These are phyloP conservation scores for Sarocladium oryzae DNA, from an alignment of 2,329 filamentous ascomycete species.

Conservation along the genomic window DNA sequence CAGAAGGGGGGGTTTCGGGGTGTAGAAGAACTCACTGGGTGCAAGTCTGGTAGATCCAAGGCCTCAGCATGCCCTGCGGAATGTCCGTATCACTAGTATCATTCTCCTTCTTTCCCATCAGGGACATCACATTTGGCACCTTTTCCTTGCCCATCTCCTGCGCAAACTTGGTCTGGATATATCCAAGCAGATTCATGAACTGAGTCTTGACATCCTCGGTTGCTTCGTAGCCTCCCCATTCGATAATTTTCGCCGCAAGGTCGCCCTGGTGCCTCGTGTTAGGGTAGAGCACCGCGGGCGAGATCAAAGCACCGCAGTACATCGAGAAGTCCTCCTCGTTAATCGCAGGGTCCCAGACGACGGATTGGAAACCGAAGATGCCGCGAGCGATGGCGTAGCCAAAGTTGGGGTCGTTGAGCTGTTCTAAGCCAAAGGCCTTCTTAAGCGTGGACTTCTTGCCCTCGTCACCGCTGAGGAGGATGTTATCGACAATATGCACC, in stretches of 20 bases:
- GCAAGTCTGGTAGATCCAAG: slow-evolving; percentile 14
- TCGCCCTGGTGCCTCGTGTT: neutral
- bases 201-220: slow-evolving; percentile 30
- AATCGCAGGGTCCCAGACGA: slow-evolving; percentile 50
- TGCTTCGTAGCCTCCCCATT: slow-evolving; percentile 34
- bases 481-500: slow-evolving; percentile 43
- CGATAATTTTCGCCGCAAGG: slow-evolving; percentile 24
- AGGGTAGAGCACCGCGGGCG: neutral
- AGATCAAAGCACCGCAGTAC: slow-evolving; percentile 12
- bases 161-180: slow-evolving; percentile 28
- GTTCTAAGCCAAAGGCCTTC: slow-evolving; percentile 39
- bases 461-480: slow-evolving; percentile 35
- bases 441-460: slow-evolving; percentile 40
- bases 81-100: slow-evolving; percentile 11
- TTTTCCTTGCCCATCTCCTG: slow-evolving; percentile 12
- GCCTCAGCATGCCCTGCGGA: slow-evolving; percentile 15
- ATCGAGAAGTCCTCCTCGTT: slow-evolving; percentile 26
- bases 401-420: slow-evolving; percentile 40
- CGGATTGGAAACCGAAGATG: slow-evolving; percentile 37
- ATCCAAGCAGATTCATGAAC: slow-evolving; percentile 47
- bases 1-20: neutral
- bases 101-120: slow-evolving; percentile 8
- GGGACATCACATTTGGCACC: slow-evolving; percentile 1
- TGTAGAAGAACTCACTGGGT: slow-evolving; percentile 9
- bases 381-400: slow-evolving; percentile 34